These are phyloP conservation scores for Vitis labrusca DNA, from an alignment of 164 flowering plant species.

Conservation along the genomic window DNA sequence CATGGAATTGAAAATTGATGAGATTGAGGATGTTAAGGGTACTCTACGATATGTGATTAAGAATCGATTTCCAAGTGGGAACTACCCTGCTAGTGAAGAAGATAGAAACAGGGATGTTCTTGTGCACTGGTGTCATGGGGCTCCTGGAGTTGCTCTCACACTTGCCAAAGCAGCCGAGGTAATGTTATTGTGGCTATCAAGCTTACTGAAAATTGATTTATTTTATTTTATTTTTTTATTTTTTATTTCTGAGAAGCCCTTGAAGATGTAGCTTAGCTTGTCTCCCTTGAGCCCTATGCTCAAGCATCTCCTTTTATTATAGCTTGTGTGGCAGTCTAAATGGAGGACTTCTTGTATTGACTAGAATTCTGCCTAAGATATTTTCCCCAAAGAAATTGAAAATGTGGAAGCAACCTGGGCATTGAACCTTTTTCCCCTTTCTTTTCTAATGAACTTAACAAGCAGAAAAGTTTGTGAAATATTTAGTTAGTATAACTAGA, in stretches of 20 bases:
- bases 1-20: slow-evolving; percentile 59
- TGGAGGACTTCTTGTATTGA: too few relatives aligned
- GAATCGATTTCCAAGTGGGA: slow-evolving; percentile 72
- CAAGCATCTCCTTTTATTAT: too few relatives aligned
- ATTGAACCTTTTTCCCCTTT: too few relatives aligned
- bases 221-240: background rate
- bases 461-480: too few relatives aligned
- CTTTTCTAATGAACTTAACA: too few relatives aligned
- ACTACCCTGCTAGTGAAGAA: slow-evolving; percentile 75
- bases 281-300: too few relatives aligned
- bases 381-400: too few relatives aligned
- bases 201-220: background rate
- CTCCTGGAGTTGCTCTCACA: slow-evolving; percentile 79
- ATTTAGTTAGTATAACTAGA: too few relatives aligned
- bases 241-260: background rate
- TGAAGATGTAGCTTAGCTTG: too few relatives aligned
- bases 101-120: slow-evolving; percentile 49
- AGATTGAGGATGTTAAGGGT: slow-evolving; percentile 58
- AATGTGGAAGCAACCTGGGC: too few relatives aligned
- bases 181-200: background rate
- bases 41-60: slow-evolving; percentile 71
- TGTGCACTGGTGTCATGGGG: slow-evolving; percentile 94
- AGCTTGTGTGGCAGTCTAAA: too few relatives aligned
- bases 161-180: slow-evolving; percentile 81
- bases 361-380: too few relatives aligned